These are phyloP conservation scores for Laguncularia racemosa DNA, from an alignment of 345 rosid genomes.

Conservation along the genomic window DNA sequence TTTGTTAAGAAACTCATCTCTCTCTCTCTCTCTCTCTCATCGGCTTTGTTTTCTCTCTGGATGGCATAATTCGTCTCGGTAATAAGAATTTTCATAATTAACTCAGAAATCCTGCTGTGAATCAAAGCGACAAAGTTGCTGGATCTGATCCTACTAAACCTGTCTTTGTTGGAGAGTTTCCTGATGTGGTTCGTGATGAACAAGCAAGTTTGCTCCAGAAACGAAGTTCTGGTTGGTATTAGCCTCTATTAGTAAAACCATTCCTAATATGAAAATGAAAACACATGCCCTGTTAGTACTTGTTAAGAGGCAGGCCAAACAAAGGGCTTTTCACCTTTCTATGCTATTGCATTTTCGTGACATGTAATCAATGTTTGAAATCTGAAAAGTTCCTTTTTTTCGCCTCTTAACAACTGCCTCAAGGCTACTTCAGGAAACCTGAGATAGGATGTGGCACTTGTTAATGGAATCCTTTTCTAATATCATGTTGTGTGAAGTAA, in stretches of 20 bases:
- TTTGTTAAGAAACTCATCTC: neutral
- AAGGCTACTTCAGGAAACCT: too few relatives aligned
- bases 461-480: too few relatives aligned
- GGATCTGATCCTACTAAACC: slow-evolving; percentile 62
- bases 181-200: slow-evolving; percentile 68
- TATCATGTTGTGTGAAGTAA: too few relatives aligned
- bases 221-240: slow-evolving; percentile 49
- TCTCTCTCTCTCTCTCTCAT: neutral
- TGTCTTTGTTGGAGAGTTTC: slow-evolving; percentile 85
- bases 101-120: slow-evolving; percentile 45
- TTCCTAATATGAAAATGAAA: neutral
- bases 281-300: neutral
- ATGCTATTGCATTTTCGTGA: too few relatives aligned
- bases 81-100: slow-evolving; percentile 5
- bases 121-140: slow-evolving; percentile 34
- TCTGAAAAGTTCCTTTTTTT: too few relatives aligned
- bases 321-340: too few relatives aligned
- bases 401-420: too few relatives aligned
- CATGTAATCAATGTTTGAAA: too few relatives aligned
- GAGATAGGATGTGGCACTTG: too few relatives aligned
- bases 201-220: slow-evolving; percentile 37
- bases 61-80: neutral
- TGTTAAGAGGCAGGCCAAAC: too few relatives aligned
- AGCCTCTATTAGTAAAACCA: neutral
- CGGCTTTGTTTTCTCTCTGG: neutral